Evolutionary conservation across 805 yeast genomes (phyloP), one percentile per base, ranked within the genome.

Genomic region (Lachancea nothofagi): DNA sequence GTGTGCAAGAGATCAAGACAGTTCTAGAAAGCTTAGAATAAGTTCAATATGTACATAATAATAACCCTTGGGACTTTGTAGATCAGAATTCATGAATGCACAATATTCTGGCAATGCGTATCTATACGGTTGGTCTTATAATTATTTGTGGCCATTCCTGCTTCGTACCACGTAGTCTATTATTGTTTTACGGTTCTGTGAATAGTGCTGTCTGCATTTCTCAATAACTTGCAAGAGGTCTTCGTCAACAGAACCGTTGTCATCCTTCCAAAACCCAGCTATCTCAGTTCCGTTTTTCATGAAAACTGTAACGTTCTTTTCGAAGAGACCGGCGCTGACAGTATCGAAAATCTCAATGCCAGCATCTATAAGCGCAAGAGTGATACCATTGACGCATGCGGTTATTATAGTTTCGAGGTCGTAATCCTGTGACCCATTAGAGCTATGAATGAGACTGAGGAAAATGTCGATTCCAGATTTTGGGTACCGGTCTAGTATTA

Each of bases 381-480:
- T 75, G 0, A 84, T 71, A 27, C 60, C 53, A 25, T 50, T 53
- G 3, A 58, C 46, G 14, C 61, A 63, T 23, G 65, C 61, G 28
- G 73, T 65, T 21, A 71, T 61, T 21, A 72, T 57, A 55, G 59
- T 26, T 61, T 61, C 30, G 61, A 57, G 38, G 59, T 59, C 32
- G 18, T 7, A 18, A 13, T 36, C 33, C 21, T 29, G 32, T 24
- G 38, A 33, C 12, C 38, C 29, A 25, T 36, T 37, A 2, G 40
- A 25, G 19, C 41, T 39, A 26, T 43, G 43, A 21, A 89, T 70
- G 6, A 90, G 66, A 28, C 81, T 75, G 5, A 93, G 67, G 46
- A 80, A 81, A 12, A 90, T 72, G 53, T 82, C 93, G 42, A 90
- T 85, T 14, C 89, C 78, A 2, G 96, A 84, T 61, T 90, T 90